Conservation (phyloP, 2,329 filamentous ascomycete species). For the Macroventuria anomochaeta region DNA sequence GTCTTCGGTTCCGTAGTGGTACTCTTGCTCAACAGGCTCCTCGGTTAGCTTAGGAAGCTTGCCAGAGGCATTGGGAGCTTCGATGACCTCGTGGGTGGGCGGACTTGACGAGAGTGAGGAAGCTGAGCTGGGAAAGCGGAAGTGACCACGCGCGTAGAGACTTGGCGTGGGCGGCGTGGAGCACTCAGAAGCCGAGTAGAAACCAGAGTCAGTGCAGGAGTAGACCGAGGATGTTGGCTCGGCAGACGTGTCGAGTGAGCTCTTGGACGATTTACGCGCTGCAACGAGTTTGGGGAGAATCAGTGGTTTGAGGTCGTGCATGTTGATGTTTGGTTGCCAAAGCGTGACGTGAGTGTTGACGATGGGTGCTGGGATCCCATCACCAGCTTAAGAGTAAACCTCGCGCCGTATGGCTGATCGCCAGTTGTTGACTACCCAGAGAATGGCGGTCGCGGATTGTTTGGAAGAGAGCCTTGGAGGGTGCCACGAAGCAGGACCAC, state of each 20-base stretch:
- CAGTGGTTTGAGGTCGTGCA: constrained; percentile 51
- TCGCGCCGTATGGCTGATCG: constrained; percentile 24
- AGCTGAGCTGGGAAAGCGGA: constrained; percentile 73
- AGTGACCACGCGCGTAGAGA: constrained; percentile 68
- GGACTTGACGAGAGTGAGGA: constrained; percentile 73
- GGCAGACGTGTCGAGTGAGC: constrained; percentile 42
- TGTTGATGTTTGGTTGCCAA: constrained; percentile 31
- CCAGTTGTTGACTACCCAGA: constrained; percentile 28
- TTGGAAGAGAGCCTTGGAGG: constrained; percentile 36
- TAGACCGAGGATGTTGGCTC: constrained; percentile 43
- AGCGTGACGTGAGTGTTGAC: constrained; percentile 38
- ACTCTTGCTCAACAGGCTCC: constrained; percentile 75
- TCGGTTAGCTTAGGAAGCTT: constrained; percentile 87
- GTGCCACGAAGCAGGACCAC: constrained; percentile 51
- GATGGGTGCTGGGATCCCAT: constrained; percentile 46
- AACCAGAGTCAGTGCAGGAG: constrained; percentile 46
- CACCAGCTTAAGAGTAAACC: constrained; percentile 40
- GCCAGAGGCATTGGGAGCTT: constrained; percentile 65
- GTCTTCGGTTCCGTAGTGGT: constrained; percentile 60
- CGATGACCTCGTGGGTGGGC: constrained; percentile 56
- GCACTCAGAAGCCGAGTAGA: constrained; percentile 67
- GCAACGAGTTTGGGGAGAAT: constrained; percentile 49
- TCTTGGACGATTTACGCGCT: constrained; percentile 45
- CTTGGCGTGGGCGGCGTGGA: constrained; percentile 75
- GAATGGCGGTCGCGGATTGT: constrained; percentile 41